Conservation (phyloP, 2,329 filamentous ascomycete genomes). For the Epichloe elymi region DNA sequence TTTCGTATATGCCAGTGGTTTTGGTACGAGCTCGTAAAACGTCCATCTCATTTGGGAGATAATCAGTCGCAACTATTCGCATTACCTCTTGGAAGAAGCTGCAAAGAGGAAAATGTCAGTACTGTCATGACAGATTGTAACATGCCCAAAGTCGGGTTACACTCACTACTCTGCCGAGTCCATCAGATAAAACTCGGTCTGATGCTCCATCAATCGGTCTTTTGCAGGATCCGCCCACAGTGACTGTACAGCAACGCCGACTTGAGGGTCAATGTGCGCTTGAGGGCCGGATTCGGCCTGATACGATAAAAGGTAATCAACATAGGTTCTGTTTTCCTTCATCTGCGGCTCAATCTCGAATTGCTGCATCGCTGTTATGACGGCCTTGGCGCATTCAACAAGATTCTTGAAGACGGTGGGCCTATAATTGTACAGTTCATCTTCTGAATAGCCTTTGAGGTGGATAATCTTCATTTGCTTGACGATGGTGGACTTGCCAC, state of each 20-base stretch:
- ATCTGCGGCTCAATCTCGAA: conserved; percentile 72
- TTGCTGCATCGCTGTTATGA: conserved; percentile 83
- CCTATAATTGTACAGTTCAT: conserved; percentile 87
- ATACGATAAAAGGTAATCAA: conserved; percentile 76
- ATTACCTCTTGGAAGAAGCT: conserved; percentile 94
- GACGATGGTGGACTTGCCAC: conserved; percentile 97
- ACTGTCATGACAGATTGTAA: not conserved
- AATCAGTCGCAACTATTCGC: conserved; percentile 72
- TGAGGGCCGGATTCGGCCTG: conserved; percentile 83
- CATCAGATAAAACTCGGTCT: conserved; percentile 98
- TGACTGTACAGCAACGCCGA: conserved; percentile 71
- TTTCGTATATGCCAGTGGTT: conserved; percentile 98
- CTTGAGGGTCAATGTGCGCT: conserved; percentile 64
- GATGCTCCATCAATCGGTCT: conserved; percentile 73
- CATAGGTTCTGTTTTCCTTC: conserved; percentile 57
- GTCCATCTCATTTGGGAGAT: conserved; percentile 87
- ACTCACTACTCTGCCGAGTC: conserved; percentile 95
- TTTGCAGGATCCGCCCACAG: conserved; percentile 81
- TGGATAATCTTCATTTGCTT: conserved; percentile 99
- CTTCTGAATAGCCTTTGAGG: conserved; percentile 89
- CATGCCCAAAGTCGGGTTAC: not conserved
- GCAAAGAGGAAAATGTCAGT: not conserved
- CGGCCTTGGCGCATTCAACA: conserved; percentile 87
- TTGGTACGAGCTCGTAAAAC: conserved; percentile 93
- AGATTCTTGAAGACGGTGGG: conserved; percentile 98